A percentile compares a stretch with the other conserved stretches of the same genome.
These are phyloP conservation scores for Dendrocalamus sinicus DNA, from an alignment of 176 grass and related monocot genomes.

Conservation along the genomic window DNA sequence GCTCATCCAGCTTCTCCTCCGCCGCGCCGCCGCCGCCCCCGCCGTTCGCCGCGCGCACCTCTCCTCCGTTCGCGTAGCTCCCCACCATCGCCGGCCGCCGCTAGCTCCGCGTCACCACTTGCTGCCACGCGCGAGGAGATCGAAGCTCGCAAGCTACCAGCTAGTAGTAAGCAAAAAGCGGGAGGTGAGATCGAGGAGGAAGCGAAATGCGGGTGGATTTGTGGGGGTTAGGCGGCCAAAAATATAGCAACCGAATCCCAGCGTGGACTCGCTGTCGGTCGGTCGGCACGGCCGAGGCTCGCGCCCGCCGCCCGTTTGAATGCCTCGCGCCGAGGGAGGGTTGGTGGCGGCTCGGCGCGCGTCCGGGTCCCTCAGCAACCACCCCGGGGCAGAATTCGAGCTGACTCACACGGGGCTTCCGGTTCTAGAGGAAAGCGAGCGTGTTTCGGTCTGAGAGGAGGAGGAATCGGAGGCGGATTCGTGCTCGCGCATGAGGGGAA, in stretches of 20 bases:
- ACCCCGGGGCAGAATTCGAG: background rate
- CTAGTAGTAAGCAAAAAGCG: too few relatives aligned
- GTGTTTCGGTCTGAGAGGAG: too few relatives aligned
- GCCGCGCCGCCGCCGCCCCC: background rate
- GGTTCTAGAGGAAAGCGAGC: too few relatives aligned
- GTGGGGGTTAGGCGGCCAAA: slow-evolving; percentile 22
- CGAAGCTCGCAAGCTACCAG: background rate
- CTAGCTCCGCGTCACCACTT: background rate
- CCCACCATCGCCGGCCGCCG: slow-evolving; percentile 43
- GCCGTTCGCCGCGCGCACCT: background rate
- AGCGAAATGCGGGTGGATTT: slow-evolving; percentile 35
- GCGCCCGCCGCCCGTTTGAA: slow-evolving; percentile 30
- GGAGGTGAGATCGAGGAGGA: slow-evolving; percentile 14
- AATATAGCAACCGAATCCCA: slow-evolving; percentile 32
- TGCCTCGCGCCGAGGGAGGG: background rate
- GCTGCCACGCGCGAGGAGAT: background rate
- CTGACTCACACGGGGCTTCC: too few relatives aligned
- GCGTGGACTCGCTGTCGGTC: slow-evolving; percentile 11
- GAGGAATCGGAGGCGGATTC: too few relatives aligned
- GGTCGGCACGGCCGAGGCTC: background rate
- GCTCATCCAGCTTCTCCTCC: slow-evolving; percentile 81
- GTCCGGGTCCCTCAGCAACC: slow-evolving; percentile 38
- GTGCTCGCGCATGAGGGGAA: too few relatives aligned
- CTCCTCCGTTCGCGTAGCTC: slow-evolving; percentile 51
- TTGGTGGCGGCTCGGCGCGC: background rate